These are phyloP conservation scores for Mortierella sp. DNA, from an alignment of 371 early-diverging fungal species.

Conservation along the genomic window DNA sequence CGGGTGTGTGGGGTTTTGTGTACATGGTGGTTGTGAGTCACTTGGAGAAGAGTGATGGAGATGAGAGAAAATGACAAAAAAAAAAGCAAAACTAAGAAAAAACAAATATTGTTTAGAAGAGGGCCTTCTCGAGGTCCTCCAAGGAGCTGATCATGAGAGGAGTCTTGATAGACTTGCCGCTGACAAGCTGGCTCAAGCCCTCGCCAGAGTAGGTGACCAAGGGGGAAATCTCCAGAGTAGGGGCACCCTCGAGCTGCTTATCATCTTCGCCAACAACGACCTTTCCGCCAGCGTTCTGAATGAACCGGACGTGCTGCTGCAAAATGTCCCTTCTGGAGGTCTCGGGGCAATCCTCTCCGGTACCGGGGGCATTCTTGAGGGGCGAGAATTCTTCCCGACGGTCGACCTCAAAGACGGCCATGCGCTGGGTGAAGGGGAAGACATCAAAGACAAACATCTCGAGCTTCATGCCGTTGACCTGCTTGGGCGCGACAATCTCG, in stretches of 20 bases:
- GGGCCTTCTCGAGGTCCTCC: conserved; percentile 60
- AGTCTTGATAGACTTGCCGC: conserved; percentile 60
- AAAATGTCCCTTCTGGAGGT: conserved; percentile 92
- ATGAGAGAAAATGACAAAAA: not conserved
- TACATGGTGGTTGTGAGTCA: not conserved
- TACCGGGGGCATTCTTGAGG: conserved; percentile 97
- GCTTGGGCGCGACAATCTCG: conserved; percentile 77
- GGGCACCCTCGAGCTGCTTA: conserved; percentile 43
- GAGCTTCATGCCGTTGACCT: conserved; percentile 96
- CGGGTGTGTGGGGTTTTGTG: not conserved
- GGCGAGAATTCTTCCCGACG: conserved; percentile 97
- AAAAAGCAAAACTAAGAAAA: not conserved
- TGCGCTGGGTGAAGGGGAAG: conserved; percentile 87
- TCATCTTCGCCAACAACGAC: conserved; percentile 71
- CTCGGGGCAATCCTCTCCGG: conserved; percentile 92
- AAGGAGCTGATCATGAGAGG: conserved; percentile 15
- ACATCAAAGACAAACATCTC: conserved; percentile 93
- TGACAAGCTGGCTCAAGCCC: conserved; percentile 84
- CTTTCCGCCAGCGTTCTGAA: conserved; percentile 87
- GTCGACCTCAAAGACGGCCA: conserved; percentile 94
- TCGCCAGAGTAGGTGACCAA: conserved; percentile 93
- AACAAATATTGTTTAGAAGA: conserved; percentile 49
- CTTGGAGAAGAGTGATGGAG: not conserved
- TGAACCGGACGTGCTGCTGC: conserved; percentile 87
- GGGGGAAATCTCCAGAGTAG: conserved; percentile 86